These are phyloP conservation scores for Calocybe gangraenosa DNA, from an alignment of 768 basidiomycete species.

Conservation along the genomic window DNA sequence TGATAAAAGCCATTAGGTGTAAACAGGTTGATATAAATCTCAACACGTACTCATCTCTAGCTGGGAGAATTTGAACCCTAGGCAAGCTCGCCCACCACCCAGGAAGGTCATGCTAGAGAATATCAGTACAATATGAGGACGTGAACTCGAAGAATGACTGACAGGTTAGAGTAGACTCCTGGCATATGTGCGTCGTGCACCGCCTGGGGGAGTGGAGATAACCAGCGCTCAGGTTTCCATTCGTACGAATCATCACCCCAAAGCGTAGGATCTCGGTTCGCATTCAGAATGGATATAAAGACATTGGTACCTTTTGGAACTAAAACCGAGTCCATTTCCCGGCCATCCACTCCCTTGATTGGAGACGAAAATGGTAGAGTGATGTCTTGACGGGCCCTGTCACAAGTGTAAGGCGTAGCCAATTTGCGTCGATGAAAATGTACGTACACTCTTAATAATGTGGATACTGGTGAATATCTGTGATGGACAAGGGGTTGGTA, in stretches of 20 bases:
- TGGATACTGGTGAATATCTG: slow-evolving; percentile 21
- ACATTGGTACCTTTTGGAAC: slow-evolving; percentile 29
- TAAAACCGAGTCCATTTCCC: slow-evolving; percentile 20
- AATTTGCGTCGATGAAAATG: not conserved
- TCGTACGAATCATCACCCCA: slow-evolving; percentile 39
- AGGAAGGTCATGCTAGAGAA: slow-evolving; percentile 38
- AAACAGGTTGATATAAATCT: not conserved
- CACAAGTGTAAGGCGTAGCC: not conserved
- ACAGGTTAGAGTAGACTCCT: slow-evolving; percentile 23
- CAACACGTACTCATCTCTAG: slow-evolving; percentile 44
- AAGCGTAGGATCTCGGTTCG: slow-evolving; percentile 31
- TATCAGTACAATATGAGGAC: not conserved
- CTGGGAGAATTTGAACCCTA: slow-evolving; percentile 53
- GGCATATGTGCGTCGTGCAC: slow-evolving; percentile 22
- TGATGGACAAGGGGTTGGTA: not conserved
- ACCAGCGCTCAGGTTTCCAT: slow-evolving; percentile 41
- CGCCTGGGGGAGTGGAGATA: slow-evolving; percentile 24
- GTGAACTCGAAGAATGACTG: not conserved
- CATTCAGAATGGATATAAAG: slow-evolving; percentile 26
- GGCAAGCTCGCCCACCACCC: slow-evolving; percentile 40
- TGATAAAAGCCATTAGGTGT: slow-evolving; percentile 2
- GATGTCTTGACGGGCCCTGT: slow-evolving; percentile 22
- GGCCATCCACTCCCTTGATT: slow-evolving; percentile 20
- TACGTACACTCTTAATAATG: slow-evolving; percentile 15
- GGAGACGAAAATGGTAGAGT: slow-evolving; percentile 29